Percentiles rank a stretch among this genome's conserved stretches.
phyloP scores from a whole-genome alignment of 1,139 yeast species.

The Magnusiomyces suaveolens region DNA sequence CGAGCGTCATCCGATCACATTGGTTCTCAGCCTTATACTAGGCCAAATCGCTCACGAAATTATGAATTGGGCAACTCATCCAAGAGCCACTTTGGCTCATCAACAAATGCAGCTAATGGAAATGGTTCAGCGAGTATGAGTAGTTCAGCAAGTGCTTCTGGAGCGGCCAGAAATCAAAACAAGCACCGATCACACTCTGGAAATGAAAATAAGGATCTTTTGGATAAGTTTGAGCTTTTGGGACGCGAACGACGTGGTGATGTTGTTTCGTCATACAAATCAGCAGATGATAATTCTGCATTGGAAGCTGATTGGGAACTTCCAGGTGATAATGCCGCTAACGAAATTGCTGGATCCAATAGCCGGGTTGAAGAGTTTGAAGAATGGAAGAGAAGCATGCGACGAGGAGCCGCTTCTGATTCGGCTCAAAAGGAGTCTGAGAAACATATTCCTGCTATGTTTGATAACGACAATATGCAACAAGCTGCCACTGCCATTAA shows the following conservation, averaged over 20 bases:
- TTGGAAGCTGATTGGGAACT: constrained; percentile 9
- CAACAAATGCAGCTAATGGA: too few relatives aligned
- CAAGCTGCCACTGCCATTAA: constrained; percentile 18
- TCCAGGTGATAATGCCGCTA: constrained; percentile 8
- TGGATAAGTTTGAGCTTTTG: constrained; percentile 13
- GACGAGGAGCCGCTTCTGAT: constrained; percentile 11
- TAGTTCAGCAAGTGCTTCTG: background rate
- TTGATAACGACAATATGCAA: constrained; percentile 9
- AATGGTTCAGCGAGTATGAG: background rate
- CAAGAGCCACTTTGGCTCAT: background rate
- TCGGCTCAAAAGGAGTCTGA: background rate
- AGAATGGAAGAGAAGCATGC: constrained; percentile 27
- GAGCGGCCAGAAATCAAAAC: background rate
- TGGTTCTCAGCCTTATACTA: background rate
- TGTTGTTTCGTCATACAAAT: constrained; percentile 5
- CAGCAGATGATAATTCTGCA: background rate
- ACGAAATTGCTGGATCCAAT: constrained; percentile 13
- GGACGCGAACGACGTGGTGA: constrained; percentile 14
- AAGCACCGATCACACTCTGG: background rate
- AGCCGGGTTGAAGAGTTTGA: constrained; percentile 27
- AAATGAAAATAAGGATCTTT: constrained; percentile 3
- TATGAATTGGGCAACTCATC: background rate
- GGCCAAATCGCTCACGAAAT: background rate
- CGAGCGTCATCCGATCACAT: background rate
- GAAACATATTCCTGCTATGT: background rate